Conservation (phyloP, 2,329 filamentous ascomycete genomes). For the Blumeria graminis region DNA sequence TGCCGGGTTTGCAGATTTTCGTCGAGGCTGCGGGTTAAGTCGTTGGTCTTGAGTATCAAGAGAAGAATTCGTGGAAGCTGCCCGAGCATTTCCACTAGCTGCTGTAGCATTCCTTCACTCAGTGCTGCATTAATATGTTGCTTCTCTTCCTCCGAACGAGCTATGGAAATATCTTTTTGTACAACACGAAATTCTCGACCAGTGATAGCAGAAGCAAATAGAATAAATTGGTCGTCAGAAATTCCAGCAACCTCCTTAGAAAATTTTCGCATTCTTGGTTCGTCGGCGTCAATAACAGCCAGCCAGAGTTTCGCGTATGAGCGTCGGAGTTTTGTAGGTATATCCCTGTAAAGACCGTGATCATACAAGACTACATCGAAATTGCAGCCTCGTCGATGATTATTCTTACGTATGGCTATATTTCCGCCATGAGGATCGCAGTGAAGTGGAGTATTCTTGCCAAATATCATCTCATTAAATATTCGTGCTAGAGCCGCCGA, state of each 20-base stretch:
- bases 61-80: slow-evolving; percentile 81
- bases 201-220: slow-evolving; percentile 92
- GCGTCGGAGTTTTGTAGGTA: slow-evolving; percentile 51
- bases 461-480: slow-evolving; percentile 99
- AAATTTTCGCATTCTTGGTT: slow-evolving; percentile 66
- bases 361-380: slow-evolving; percentile 95
- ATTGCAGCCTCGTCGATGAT: slow-evolving; percentile 36
- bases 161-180: slow-evolving; percentile 26
- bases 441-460: slow-evolving; percentile 65
- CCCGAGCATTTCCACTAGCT: slow-evolving; percentile 69
- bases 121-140: slow-evolving; percentile 64
- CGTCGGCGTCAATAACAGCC: slow-evolving; percentile 75
- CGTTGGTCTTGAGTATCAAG: slow-evolving; percentile 91
- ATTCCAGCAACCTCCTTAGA: slow-evolving; percentile 75
- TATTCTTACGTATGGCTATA: slow-evolving; percentile 69
- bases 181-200: slow-evolving; percentile 73
- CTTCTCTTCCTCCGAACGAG: slow-evolving; percentile 51
- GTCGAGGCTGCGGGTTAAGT: slow-evolving; percentile 78
- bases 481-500: slow-evolving; percentile 73
- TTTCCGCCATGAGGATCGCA: slow-evolving; percentile 96
- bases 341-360: slow-evolving; percentile 87
- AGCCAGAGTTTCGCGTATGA: slow-evolving; percentile 96
- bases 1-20: slow-evolving; percentile 61
- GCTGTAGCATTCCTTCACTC: slow-evolving; percentile 67
- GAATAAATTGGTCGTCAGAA: slow-evolving; percentile 68